Percentiles rank a stretch among this genome's conserved stretches.
Evolutionary conservation across 2,329 filamentous ascomycete genomes (phyloP).

Genomic region (Paecilomyces dactylethromorphus): DNA sequence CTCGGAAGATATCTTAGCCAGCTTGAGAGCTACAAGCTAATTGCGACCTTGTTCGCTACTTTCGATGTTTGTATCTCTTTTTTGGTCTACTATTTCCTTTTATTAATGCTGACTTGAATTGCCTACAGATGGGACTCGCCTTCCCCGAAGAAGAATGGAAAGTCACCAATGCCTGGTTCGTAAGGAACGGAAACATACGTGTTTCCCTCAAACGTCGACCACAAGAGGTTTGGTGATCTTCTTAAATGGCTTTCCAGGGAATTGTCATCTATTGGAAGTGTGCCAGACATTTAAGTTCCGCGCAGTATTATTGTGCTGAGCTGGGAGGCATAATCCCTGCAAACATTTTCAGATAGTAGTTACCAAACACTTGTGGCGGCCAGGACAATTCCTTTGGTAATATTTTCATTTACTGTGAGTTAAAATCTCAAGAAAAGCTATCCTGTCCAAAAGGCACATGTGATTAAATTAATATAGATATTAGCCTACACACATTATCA

Average conservation of each 20-base stretch:
- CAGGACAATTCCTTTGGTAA: too few relatives aligned
- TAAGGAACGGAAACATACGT: slow-evolving; percentile 22
- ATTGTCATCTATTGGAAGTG: too few relatives aligned
- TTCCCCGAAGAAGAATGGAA: slow-evolving; percentile 31
- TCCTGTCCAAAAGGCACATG: too few relatives aligned
- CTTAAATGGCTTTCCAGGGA: too few relatives aligned
- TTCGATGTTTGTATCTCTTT: neutral
- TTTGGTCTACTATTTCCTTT: neutral
- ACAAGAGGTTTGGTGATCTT: neutral
- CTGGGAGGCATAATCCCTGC: neutral
- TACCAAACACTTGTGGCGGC: neutral
- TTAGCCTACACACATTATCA: too few relatives aligned
- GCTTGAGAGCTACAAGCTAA: slow-evolving; percentile 4
- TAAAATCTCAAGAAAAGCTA: too few relatives aligned
- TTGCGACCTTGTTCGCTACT: neutral
- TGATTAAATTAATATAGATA: too few relatives aligned
- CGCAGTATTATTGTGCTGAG: neutral
- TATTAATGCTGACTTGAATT: neutral
- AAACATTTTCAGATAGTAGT: too few relatives aligned
- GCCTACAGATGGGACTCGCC: slow-evolving; percentile 26
- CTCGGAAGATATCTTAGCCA: neutral
- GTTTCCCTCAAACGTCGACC: slow-evolving; percentile 2
- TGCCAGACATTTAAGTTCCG: neutral
- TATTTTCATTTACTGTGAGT: too few relatives aligned
- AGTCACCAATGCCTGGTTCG: slow-evolving; percentile 36